Evolutionary conservation across 2,329 filamentous ascomycete genomes (phyloP), one percentile per base, ranked within the genome.

Genomic region (Tolypocladium tropicale): DNA sequence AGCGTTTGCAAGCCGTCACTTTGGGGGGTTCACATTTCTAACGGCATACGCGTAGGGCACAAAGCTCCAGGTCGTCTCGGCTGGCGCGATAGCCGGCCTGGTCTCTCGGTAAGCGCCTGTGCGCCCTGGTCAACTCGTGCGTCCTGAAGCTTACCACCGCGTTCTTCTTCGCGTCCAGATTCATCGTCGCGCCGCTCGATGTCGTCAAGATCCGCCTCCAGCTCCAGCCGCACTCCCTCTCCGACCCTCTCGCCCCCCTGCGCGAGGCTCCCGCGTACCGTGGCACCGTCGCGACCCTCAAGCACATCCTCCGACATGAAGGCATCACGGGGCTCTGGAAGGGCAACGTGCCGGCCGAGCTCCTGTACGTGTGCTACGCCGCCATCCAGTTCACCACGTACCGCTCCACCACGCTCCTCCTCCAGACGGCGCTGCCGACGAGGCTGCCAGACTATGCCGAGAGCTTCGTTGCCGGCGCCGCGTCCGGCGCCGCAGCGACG

Each of bases 151-250:
- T 12, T 21, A 23, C 39, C 14, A 9, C 10, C 48, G 9, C 52
- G n/a, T n/a, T n/a, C n/a, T 52, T 2, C 52, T 25, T 16, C 9
- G 21, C 53, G 9, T 53, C 36, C 63, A 91, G 89, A 69, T 97
- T 99, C 77, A 83, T 94, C 67, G 87, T 97, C 68, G 90, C 94
- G 21, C 94, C 94, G 54, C 88, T 99, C 62, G 94, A 99, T 72
- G 94, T 99, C 60, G 85, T 97, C 74, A 97, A 99, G 78, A 99
- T 99, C 74, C 89, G 94, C 51, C 85, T 97, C 50, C 94, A 99
- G 71, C 84, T 99, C 21, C 94, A 97, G 72, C 83, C 89, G 49
- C 88, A 95, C 74, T 91, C 90, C 52, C 82, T 89, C 58, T 87
- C 86, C 64, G 87, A 93, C 66, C 88, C 90, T 2, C 72, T 84